Evolutionary conservation across 805 yeast species (phyloP).

Genomic region (Wickerhamiella lipophila): DNA sequence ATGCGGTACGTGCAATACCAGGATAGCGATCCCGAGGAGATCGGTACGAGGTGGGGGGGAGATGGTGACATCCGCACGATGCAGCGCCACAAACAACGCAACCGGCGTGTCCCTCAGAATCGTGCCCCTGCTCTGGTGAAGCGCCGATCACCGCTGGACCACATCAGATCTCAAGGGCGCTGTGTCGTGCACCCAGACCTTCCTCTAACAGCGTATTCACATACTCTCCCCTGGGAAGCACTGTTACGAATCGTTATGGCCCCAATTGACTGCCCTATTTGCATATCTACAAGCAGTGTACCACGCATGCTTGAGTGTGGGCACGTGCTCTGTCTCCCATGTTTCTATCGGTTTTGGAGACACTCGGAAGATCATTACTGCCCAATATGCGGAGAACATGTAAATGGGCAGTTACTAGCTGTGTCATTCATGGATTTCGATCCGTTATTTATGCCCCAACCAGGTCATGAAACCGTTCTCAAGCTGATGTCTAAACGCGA

Average conservation of each 20-base stretch:
- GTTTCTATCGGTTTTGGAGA: constrained; percentile 60
- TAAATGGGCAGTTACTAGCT: constrained; percentile 14
- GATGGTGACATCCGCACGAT: neutral
- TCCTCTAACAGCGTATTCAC: constrained; percentile 35
- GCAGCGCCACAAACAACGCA: neutral
- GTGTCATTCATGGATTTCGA: constrained; percentile 18
- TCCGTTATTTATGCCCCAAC: constrained; percentile 16
- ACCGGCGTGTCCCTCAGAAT: neutral
- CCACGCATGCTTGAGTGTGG: constrained; percentile 96
- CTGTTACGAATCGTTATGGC: constrained; percentile 66
- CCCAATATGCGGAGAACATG: constrained; percentile 20
- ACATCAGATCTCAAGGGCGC: constrained; percentile 34
- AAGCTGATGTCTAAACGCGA: constrained; percentile 15
- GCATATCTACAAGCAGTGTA: constrained; percentile 72
- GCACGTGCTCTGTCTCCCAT: constrained; percentile 75
- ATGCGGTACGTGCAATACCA: neutral
- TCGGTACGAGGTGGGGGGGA: neutral
- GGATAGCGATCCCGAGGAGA: neutral
- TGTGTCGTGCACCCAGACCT: constrained; percentile 60
- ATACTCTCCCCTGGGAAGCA: constrained; percentile 40
- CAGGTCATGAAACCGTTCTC: constrained; percentile 19
- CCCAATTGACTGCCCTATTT: constrained; percentile 75
- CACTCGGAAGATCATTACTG: constrained; percentile 23
- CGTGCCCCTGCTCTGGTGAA: neutral
- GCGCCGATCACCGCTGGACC: constrained; percentile 5